Conservation (phyloP, 2,329 filamentous ascomycete genomes). For the Epichloe scottii region DNA sequence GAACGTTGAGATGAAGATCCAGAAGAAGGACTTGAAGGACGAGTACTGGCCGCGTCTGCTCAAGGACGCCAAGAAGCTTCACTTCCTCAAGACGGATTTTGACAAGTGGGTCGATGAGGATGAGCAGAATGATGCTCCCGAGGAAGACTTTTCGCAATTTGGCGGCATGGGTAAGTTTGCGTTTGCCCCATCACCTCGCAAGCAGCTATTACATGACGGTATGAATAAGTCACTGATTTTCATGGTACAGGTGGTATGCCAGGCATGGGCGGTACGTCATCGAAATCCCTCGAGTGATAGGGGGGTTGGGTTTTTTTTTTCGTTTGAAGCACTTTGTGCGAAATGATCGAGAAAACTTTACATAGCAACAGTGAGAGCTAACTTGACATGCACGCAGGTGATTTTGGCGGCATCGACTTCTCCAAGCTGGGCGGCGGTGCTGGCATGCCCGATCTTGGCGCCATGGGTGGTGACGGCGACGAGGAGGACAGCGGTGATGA, state of each 20-base stretch:
- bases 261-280: slow-evolving; percentile 36
- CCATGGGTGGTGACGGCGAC: slow-evolving; percentile 36
- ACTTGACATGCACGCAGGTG: slow-evolving; percentile 29
- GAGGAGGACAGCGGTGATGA: slow-evolving; percentile 40
- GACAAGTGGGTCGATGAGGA: slow-evolving; percentile 99
- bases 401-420: slow-evolving; percentile 85
- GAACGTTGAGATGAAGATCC: slow-evolving; percentile 79
- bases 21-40: slow-evolving; percentile 92
- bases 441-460: slow-evolving; percentile 17
- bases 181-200: neutral
- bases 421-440: slow-evolving; percentile 63
- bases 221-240: neutral
- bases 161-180: slow-evolving; percentile 48
- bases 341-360: neutral
- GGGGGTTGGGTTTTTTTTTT: too few relatives aligned
- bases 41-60: slow-evolving; percentile 94
- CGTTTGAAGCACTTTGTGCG: neutral
- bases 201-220: neutral
- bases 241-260: slow-evolving; percentile 36
- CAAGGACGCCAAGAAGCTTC: slow-evolving; percentile 78
- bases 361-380: neutral
- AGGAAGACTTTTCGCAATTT: slow-evolving; percentile 65
- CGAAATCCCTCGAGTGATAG: neutral
- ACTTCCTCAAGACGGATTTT: slow-evolving; percentile 98
- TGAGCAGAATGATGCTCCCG: slow-evolving; percentile 82